Base-by-base conservation (phyloP, 208 protist species). In the Leishmania tropica region DNA sequence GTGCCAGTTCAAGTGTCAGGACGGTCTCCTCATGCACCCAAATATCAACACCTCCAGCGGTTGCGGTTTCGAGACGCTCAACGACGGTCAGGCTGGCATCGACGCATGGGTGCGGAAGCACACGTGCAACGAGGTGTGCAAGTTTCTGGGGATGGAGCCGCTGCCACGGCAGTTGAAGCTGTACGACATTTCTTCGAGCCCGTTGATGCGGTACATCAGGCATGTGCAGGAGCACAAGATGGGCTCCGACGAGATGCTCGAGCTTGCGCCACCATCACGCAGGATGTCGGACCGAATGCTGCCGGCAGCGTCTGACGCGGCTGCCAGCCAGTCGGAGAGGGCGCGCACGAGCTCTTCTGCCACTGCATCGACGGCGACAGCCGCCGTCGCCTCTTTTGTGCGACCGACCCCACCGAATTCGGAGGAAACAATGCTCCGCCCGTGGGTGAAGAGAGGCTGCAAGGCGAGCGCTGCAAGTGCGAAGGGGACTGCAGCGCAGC, bases 21-120 rank as follows among this genome's bases (percentile, higher is more conserved):
- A 78, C 45, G 88, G 83, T 11, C 70, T 88, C 53, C 87, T 89
- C 45, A 88, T 81, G 21, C 84, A 88, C 60, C 88, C 88, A 19
- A 84, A 86, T 40, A 81, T 90, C 77, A 58, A 92, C 76, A 86
- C 86, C 37, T 80, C 56, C 8, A 80, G 79, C 51, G 80, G 79
- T 3, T 80, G 85, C 35, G 86, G 84, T 10, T 90, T 90, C 54
- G 88, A 82, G 45, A 78, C 84, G 56, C 81, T 81, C 68, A 88
- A 92, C 75, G 58, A 78, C 28, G 86, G 88, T 24, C 65, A 82
- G 75, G 53, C 35, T 3, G 86, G 86, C 45, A 90, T 92, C 56
- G 73, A 76, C 11, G 65, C 74, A 11, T 92, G 84, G 85, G 62
- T 83, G 28, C 65, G 62, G 48, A 40, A 53, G 45, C 88, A 92